Conservation (phyloP, 2,329 filamentous ascomycete genomes). For the Alternaria novae-zelandiae region DNA sequence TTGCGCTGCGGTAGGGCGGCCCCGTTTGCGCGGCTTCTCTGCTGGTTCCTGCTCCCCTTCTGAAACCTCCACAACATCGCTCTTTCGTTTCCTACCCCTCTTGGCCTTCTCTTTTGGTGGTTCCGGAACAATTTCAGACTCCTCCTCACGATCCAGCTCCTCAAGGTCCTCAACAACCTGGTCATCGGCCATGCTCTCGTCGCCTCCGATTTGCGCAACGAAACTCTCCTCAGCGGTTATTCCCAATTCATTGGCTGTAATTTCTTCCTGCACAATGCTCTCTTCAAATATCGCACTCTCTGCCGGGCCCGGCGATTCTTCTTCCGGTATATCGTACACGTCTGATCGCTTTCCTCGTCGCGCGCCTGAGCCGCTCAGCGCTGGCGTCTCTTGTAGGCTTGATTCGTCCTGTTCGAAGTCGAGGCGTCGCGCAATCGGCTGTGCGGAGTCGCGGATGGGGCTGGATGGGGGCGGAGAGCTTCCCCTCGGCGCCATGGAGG, state of each 20-base stretch:
- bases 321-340: constrained; percentile 42
- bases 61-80: constrained; percentile 26
- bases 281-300: constrained; percentile 40
- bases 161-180: constrained; percentile 24
- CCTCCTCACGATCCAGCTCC: constrained; percentile 33
- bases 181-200: constrained; percentile 25
- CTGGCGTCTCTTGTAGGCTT: constrained; percentile 38
- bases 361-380: constrained; percentile 42
- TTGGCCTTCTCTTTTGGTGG: constrained; percentile 33
- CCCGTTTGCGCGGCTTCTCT: constrained; percentile 27
- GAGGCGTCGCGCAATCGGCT: constrained; percentile 60
- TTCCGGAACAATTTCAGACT: constrained; percentile 36
- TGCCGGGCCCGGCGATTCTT: constrained; percentile 36
- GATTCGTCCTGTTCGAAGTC: constrained; percentile 59
- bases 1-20: constrained; percentile 11
- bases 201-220: constrained; percentile 36
- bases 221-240: constrained; percentile 38
- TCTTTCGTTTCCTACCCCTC: constrained; percentile 40
- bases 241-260: constrained; percentile 30
- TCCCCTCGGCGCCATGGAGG: constrained; percentile 61
- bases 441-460: constrained; percentile 38
- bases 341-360: constrained; percentile 38
- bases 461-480: constrained; percentile 51
- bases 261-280: constrained; percentile 42
- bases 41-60: constrained; percentile 22